Evolutionary conservation across 441 rosid genomes (phyloP).

Genomic region (Rhodomyrtus psidioides): DNA sequence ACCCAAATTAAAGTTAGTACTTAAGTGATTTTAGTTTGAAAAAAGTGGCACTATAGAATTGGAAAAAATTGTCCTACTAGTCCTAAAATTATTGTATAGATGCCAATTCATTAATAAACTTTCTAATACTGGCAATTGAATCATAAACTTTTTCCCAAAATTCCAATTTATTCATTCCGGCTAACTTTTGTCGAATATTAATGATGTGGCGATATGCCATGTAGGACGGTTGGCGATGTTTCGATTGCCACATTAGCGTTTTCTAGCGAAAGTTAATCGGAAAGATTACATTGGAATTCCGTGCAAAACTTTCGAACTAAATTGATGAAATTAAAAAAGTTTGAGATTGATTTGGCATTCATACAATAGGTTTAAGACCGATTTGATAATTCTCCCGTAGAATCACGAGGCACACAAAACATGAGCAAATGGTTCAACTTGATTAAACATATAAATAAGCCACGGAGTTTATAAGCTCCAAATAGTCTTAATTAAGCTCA

Average conservation of each 20-base stretch:
- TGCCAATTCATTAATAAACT: not conserved
- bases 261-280: rapidly evolving
- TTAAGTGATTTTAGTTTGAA: no score
- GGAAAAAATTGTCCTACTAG: no score
- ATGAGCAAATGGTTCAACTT: not conserved
- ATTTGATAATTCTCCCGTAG: not conserved
- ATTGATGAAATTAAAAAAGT: not conserved
- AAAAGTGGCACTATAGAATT: no score
- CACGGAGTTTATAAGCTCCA: not conserved
- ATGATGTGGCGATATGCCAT: no score
- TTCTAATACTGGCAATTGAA: not conserved
- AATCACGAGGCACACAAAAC: not conserved
- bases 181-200: not conserved
- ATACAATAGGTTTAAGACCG: not conserved
- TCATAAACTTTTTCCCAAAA: not conserved
- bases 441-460: not conserved
- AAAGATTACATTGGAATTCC: not conserved
- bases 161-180: not conserved
- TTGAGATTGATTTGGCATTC: not conserved
- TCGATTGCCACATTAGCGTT: rapidly evolving
- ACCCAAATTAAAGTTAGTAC: no score
- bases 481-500: not conserved
- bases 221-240: not conserved
- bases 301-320: not conserved
- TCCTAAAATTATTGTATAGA: no score